A percentile compares a stretch with the other conserved stretches of the same genome.
These are phyloP conservation scores for Aspergillus piperis DNA, from an alignment of 2,329 filamentous ascomycete genomes.

Conservation along the genomic window DNA sequence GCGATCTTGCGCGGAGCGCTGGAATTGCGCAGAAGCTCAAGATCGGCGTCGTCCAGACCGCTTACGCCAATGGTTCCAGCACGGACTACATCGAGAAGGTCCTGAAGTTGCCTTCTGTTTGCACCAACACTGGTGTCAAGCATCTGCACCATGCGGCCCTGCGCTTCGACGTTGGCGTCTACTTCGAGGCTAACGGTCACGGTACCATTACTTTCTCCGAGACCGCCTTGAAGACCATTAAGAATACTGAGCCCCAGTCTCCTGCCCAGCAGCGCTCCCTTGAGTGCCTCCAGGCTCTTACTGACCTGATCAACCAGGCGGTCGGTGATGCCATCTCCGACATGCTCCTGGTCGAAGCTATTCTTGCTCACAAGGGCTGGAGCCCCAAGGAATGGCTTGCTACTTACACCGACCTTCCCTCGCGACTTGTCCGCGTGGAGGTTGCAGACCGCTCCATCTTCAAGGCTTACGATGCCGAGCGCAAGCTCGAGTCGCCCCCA, in stretches of 20 bases:
- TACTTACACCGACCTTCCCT: conserved; percentile 92
- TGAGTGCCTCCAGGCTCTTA: conserved; percentile 77
- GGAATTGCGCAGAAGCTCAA: conserved; percentile 78
- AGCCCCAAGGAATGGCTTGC: conserved; percentile 85
- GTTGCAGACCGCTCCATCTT: conserved; percentile 87
- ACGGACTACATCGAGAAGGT: conserved; percentile 89
- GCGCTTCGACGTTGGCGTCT: conserved; percentile 92
- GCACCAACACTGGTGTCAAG: conserved; percentile 95
- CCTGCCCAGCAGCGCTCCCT: conserved; percentile 89
- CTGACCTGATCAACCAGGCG: conserved; percentile 95
- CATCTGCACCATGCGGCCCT: conserved; percentile 95
- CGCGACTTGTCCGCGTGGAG: conserved; percentile 89
- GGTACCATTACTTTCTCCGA: conserved; percentile 94
- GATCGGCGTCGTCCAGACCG: conserved; percentile 94
- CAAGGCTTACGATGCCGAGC: conserved; percentile 88
- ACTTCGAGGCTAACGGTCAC: conserved; percentile 98
- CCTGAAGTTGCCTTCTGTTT: conserved; percentile 84
- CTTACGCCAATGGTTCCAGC: conserved; percentile 94
- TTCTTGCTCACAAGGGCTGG: conserved; percentile 94
- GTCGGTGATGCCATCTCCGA: conserved; percentile 96
- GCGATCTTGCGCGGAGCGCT: conserved; percentile 78
- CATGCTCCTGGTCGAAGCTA: conserved; percentile 92
- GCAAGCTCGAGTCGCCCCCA: conserved; percentile 75
- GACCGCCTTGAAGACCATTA: conserved; percentile 76
- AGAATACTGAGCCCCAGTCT: conserved; percentile 78